phyloP scores from a whole-genome alignment of 192 early-diverging fungal genomes.

The Entomortierella lignicola region DNA sequence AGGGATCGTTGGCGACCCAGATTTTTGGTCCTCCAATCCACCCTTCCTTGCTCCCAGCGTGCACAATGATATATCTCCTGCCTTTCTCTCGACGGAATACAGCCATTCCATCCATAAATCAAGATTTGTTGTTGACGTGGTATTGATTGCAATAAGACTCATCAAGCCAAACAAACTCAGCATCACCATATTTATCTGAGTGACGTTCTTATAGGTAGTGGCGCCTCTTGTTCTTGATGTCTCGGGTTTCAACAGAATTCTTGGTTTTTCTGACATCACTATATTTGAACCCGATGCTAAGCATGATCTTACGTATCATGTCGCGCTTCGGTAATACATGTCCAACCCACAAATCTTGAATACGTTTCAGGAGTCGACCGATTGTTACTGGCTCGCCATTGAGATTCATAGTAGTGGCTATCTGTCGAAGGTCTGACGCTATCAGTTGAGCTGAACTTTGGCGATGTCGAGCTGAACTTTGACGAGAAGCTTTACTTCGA shows the following conservation, averaged over 20 bases:
- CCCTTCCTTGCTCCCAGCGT: slow-evolving; percentile 9
- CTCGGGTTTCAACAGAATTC: slow-evolving; percentile 17
- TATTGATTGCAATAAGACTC: slow-evolving; percentile 24
- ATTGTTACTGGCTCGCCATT: no score
- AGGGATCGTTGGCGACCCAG: slow-evolving; percentile 15
- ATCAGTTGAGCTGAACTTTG: no score
- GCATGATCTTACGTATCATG: slow-evolving; percentile 14
- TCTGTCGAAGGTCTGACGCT: no score
- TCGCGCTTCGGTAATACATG: background rate
- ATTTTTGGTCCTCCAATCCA: slow-evolving; percentile 14
- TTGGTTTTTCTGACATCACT: slow-evolving; percentile 6
- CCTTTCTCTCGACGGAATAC: slow-evolving; percentile 10
- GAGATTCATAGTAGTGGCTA: no score
- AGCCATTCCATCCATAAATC: slow-evolving; percentile 8
- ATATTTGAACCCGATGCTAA: slow-evolving; percentile 1
- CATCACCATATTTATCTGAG: slow-evolving; percentile 23
- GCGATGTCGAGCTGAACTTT: no score
- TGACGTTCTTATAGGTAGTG: slow-evolving; percentile 18
- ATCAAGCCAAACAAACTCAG: slow-evolving; percentile 21
- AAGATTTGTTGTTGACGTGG: slow-evolving; percentile 17
- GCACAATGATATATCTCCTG: slow-evolving; percentile 10
- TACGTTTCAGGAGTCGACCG: no score
- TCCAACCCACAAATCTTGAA: no score
- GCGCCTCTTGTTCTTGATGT: slow-evolving; percentile 5
- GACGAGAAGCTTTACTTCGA: no score